A percentile compares a stretch with the other conserved stretches of the same genome.
These are phyloP conservation scores for Anthoceros angustus DNA, from an alignment of 225 moss, liverwort and hornwort genomes.

Conservation along the genomic window DNA sequence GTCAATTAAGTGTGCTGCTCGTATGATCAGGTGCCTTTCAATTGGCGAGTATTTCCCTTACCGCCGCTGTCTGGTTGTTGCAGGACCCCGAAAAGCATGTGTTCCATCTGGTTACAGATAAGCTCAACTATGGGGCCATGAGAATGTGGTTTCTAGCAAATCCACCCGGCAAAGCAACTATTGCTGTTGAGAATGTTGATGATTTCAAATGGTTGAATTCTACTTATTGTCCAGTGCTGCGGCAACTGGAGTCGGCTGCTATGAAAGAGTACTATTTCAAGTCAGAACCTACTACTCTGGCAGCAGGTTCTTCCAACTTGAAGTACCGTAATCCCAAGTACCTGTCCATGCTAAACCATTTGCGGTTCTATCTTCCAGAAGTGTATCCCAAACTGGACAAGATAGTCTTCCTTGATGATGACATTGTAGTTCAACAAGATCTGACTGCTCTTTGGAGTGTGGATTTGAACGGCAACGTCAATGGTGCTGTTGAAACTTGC, in stretches of 20 bases:
- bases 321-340: constrained; percentile 63
- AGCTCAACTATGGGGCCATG: constrained; percentile 49
- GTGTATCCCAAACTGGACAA: constrained; percentile 40
- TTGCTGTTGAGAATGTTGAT: constrained; percentile 46
- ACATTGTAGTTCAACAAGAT: constrained; percentile 46
- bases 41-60: neutral
- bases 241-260: constrained; percentile 36
- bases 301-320: constrained; percentile 43
- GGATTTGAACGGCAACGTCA: constrained; percentile 41
- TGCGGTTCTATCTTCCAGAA: constrained; percentile 50
- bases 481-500: constrained; percentile 54
- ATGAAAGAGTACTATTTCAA: constrained; percentile 59
- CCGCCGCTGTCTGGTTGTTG: constrained; percentile 9
- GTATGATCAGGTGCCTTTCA: neutral
- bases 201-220: constrained; percentile 53
- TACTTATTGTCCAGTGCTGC: constrained; percentile 45
- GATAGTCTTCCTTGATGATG: constrained; percentile 48
- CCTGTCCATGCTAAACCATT: constrained; percentile 52
- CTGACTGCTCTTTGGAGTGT: constrained; percentile 42
- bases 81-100: constrained; percentile 47
- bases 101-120: constrained; percentile 50
- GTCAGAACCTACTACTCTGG: constrained; percentile 40
- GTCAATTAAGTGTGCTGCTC: neutral
- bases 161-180: constrained; percentile 40
- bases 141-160: constrained; percentile 55